Conservation (phyloP, 352 stramenopile genomes). For the Phytopythium kandeliae region DNA sequence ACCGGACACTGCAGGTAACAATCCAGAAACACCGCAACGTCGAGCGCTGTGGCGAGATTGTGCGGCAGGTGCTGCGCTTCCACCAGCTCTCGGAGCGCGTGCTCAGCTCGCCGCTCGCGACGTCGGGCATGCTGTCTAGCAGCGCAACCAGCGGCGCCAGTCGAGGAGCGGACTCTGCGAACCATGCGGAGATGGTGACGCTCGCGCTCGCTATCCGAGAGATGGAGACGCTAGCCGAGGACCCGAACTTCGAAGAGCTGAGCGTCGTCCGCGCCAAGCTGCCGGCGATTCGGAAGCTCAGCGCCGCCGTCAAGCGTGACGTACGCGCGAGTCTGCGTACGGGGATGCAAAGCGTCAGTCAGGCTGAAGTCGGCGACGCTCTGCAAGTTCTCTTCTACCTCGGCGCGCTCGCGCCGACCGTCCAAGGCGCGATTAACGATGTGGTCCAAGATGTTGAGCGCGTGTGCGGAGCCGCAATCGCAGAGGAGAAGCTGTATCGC, state of each 20-base stretch:
- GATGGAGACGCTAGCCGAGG: conserved; percentile 49
- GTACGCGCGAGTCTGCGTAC: conserved; percentile 39
- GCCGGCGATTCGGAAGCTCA: conserved; percentile 40
- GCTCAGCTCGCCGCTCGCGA: conserved; percentile 29
- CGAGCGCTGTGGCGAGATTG: conserved; percentile 64
- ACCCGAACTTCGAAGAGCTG: conserved; percentile 58
- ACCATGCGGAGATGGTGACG: conserved; percentile 45
- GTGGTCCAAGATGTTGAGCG: conserved; percentile 80
- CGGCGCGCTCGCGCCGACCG: conserved; percentile 47
- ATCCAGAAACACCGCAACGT: conserved; percentile 80
- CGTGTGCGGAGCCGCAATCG: conserved; percentile 47
- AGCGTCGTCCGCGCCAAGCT: conserved; percentile 55
- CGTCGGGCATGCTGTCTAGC: conserved; percentile 12
- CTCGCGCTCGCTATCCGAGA: conserved; percentile 68
- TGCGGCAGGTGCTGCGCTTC: conserved; percentile 70
- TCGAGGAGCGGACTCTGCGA: conserved; percentile 10
- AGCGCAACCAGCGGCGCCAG: conserved; percentile 5
- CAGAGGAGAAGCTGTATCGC: conserved; percentile 56
- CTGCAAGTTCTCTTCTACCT: conserved; percentile 81
- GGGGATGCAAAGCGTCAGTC: conserved; percentile 51
- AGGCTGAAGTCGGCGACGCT: conserved; percentile 64
- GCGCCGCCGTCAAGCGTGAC: conserved; percentile 42
- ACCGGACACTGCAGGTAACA: conserved; percentile 43
- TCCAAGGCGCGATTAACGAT: conserved; percentile 74
- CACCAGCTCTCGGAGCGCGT: conserved; percentile 64